Conservation (phyloP, 1,139 yeast species). For the Saccharomyces hybrid region DNA sequence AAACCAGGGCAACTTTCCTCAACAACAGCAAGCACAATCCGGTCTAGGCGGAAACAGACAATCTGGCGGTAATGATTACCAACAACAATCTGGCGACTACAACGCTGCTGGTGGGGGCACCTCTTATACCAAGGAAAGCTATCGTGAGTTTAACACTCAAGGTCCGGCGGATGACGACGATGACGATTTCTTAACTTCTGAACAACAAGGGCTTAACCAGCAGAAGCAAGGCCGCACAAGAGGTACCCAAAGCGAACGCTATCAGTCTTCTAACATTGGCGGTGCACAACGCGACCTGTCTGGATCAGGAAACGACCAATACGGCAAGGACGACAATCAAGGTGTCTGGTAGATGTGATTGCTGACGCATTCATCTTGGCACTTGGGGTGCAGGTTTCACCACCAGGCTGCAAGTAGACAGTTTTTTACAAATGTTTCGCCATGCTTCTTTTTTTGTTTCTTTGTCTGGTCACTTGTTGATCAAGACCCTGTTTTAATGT, state of each 20-base stretch:
- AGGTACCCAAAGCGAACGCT: background rate
- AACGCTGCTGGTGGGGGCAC: background rate
- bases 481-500: too few species aligned
- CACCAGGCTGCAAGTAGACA: background rate
- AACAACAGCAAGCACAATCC: conserved; percentile 3
- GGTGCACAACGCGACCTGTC: background rate
- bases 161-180: conserved; percentile 1
- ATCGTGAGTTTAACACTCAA: background rate
- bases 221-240: background rate
- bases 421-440: background rate
- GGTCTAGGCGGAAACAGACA: background rate
- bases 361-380: conserved; percentile 24
- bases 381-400: background rate
- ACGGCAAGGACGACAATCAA: conserved; percentile 8
- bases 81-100: conserved; percentile 1
- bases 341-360: conserved; percentile 28
- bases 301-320: background rate
- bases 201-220: background rate
- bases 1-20: background rate
- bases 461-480: background rate
- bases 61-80: conserved; percentile 2
- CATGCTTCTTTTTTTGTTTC: background rate
- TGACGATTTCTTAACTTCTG: conserved; percentile 4
- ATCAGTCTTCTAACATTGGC: background rate
- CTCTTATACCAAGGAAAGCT: background rate